phyloP scores from a whole-genome alignment of 352 stramenopile species.

The Phytophthora ohioensis region DNA sequence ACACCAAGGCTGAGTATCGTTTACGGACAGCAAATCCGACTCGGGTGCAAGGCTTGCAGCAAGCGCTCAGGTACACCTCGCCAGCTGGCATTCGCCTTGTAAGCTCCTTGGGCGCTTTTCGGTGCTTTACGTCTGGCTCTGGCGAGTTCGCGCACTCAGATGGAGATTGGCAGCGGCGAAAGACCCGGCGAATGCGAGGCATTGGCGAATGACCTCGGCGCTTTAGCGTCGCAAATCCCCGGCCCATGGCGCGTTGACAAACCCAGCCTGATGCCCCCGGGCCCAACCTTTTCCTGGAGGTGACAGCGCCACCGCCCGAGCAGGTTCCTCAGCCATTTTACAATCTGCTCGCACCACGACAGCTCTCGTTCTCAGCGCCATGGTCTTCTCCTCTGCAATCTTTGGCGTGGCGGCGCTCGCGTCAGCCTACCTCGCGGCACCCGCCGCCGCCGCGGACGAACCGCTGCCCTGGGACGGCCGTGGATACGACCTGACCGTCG shows the following conservation, averaged over 20 bases:
- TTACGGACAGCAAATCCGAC: constrained; percentile 25
- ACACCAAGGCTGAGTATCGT: not conserved
- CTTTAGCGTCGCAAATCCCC: constrained; percentile 22
- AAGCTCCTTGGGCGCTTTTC: not conserved
- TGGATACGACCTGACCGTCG: constrained; percentile 55
- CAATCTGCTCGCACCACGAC: constrained; percentile 26
- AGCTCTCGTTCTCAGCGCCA: constrained; percentile 10
- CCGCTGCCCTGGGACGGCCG: constrained; percentile 63
- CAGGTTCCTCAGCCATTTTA: constrained; percentile 19
- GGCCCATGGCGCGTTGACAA: constrained; percentile 18
- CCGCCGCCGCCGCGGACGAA: not conserved
- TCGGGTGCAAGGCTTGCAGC: not conserved
- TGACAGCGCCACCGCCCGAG: constrained; percentile 10
- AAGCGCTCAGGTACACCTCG: not conserved
- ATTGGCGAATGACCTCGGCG: constrained; percentile 18
- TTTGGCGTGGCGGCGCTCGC: constrained; percentile 4
- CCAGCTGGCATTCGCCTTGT: constrained; percentile 4
- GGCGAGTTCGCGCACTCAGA: constrained; percentile 28
- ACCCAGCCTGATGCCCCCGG: constrained; percentile 24
- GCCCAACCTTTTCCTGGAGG: constrained; percentile 27
- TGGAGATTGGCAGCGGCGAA: constrained; percentile 29
- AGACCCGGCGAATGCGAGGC: constrained; percentile 17
- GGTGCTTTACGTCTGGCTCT: constrained; percentile 16
- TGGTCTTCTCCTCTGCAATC: constrained; percentile 21
- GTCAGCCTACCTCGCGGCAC: constrained; percentile 8